Percentiles rank a stretch among this genome's conserved stretches.
These are phyloP conservation scores for Marasmius fiardii DNA, from an alignment of 1,284 basidiomycete genomes.

Conservation along the genomic window DNA sequence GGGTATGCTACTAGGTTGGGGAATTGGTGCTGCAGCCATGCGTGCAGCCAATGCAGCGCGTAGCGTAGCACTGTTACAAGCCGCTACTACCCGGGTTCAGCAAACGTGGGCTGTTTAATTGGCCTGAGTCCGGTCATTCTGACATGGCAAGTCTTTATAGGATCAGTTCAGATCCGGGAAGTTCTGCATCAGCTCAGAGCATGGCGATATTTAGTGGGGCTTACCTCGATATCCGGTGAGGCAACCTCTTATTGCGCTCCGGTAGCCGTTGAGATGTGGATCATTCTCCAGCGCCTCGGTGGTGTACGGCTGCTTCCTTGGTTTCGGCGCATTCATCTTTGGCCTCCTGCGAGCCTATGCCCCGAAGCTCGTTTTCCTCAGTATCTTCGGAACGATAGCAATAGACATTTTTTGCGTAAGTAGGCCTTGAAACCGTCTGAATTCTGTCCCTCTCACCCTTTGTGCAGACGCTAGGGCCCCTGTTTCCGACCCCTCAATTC, in stretches of 20 bases:
- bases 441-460: neutral
- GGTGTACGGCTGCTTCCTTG: slow-evolving; percentile 60
- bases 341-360: slow-evolving; percentile 52
- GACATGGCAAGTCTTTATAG: neutral
- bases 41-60: slow-evolving; percentile 49
- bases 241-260: slow-evolving; percentile 13
- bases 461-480: slow-evolving; percentile 45
- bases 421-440: slow-evolving; percentile 1
- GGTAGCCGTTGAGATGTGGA: neutral
- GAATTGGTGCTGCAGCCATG: slow-evolving; percentile 59
- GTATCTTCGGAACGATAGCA: slow-evolving; percentile 47
- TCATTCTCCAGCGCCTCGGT: slow-evolving; percentile 32
- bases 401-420: slow-evolving; percentile 51
- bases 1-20: slow-evolving; percentile 62
- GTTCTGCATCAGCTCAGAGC: slow-evolving; percentile 44
- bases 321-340: slow-evolving; percentile 48
- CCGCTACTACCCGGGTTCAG: slow-evolving; percentile 38
- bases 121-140: neutral
- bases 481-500: slow-evolving; percentile 59
- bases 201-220: slow-evolving; percentile 50
- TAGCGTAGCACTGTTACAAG: slow-evolving; percentile 37
- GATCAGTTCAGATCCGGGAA: slow-evolving; percentile 32
- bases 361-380: slow-evolving; percentile 50
- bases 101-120: neutral
- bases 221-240: slow-evolving; percentile 55